These are phyloP conservation scores for Zarea fungicola DNA, from an alignment of 2,329 filamentous ascomycete genomes.

Conservation along the genomic window DNA sequence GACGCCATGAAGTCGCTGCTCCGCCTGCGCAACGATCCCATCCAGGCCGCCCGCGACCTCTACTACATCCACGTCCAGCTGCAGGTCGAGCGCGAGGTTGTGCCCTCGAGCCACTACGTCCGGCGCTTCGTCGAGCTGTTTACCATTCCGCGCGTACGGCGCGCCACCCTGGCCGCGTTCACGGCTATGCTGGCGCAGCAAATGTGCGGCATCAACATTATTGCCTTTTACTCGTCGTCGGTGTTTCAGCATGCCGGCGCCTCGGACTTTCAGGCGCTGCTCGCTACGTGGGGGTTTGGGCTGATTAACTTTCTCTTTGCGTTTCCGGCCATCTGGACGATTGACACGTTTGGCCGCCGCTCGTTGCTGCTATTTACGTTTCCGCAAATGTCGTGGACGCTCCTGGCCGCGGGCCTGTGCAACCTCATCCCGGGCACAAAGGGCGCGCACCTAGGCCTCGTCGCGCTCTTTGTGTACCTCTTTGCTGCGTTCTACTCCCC, in stretches of 20 bases:
- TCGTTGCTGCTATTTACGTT: constrained; percentile 41
- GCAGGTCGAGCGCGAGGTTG: constrained; percentile 50
- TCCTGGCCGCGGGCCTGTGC: constrained; percentile 40
- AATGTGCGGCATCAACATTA: constrained; percentile 67
- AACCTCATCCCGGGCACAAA: constrained; percentile 41
- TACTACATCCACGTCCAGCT: constrained; percentile 63
- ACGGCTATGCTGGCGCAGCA: constrained; percentile 77
- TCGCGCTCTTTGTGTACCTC: constrained; percentile 53
- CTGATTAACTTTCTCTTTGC: constrained; percentile 55
- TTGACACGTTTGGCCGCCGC: constrained; percentile 52
- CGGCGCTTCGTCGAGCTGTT: constrained; percentile 61
- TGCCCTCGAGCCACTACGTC: constrained; percentile 50
- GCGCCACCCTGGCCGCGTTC: constrained; percentile 70
- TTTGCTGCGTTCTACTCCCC: constrained; percentile 48
- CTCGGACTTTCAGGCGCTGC: constrained; percentile 48
- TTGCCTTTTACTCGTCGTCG: constrained; percentile 69
- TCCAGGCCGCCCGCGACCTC: constrained; percentile 57
- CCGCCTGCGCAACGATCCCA: constrained; percentile 45
- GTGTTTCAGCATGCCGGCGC: constrained; percentile 56
- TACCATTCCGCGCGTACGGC: constrained; percentile 62
- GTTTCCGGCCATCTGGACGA: constrained; percentile 53
- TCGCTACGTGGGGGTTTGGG: constrained; percentile 54
- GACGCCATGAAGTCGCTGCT: constrained; percentile 55
- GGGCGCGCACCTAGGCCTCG: constrained; percentile 36
- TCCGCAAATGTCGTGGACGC: constrained; percentile 37